Percentiles rank a stretch among this genome's conserved stretches.
These are phyloP conservation scores for Chrysophaeum taylorii DNA, from an alignment of 352 stramenopile species.

Conservation along the genomic window DNA sequence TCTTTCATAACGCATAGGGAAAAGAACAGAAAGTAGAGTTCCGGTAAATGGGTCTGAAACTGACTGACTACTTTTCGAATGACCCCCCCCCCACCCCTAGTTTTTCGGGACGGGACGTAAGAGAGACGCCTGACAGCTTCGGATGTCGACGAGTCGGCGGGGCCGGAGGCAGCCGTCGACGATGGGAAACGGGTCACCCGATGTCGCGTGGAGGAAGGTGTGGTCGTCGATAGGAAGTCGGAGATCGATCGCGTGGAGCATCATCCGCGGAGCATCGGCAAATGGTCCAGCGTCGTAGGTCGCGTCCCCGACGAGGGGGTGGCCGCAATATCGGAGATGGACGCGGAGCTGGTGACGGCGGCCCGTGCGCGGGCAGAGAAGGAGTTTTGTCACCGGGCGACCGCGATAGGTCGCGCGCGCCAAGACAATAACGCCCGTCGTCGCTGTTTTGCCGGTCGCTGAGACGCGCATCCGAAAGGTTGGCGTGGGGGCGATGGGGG, in stretches of 20 bases:
- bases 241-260: background rate
- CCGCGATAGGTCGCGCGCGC: constrained; percentile 15
- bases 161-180: too few species aligned
- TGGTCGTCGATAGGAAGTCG: background rate
- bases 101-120: too few species aligned
- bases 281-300: constrained; percentile 20
- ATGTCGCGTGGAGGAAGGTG: background rate
- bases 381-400: constrained; percentile 61
- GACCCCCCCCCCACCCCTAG: too few species aligned
- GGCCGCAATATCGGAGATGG: constrained; percentile 34
- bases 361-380: constrained; percentile 60
- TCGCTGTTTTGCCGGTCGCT: background rate
- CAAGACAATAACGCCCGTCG: background rate
- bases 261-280: background rate
- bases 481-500: background rate
- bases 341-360: constrained; percentile 66
- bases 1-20: too few species aligned
- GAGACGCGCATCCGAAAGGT: background rate
- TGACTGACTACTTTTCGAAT: too few species aligned
- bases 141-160: too few species aligned
- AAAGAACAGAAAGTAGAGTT: too few species aligned
- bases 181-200: background rate
- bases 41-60: too few species aligned
- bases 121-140: too few species aligned
- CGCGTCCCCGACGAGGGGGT: constrained; percentile 27